Conservation (phyloP, 202 grass and related monocot species). For the Cymbopogon flexuosus region DNA sequence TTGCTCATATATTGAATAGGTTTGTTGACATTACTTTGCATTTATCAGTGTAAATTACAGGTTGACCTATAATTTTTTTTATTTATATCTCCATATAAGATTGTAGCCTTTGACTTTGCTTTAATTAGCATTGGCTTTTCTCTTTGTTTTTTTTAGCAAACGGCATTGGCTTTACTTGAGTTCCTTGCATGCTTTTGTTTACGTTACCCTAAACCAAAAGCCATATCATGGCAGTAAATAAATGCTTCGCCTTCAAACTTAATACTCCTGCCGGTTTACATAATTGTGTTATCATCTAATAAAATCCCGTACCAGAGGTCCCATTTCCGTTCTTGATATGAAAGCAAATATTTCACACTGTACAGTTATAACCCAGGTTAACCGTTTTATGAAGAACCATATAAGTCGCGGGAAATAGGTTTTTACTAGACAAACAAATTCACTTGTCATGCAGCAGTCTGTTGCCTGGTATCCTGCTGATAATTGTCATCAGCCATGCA, state of each 20-base stretch:
- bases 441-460: background rate
- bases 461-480: background rate
- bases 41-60: background rate
- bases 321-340: too few species aligned
- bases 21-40: background rate
- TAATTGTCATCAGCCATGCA: background rate
- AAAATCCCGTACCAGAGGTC: too few species aligned
- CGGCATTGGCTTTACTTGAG: slow-evolving; percentile 8
- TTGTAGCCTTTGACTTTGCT: background rate
- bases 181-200: background rate
- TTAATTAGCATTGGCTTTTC: slow-evolving; percentile 6
- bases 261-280: background rate
- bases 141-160: too few species aligned
- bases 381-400: too few species aligned
- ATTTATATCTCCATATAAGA: background rate
- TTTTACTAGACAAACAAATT: background rate
- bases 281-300: background rate
- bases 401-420: too few species aligned
- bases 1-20: background rate
- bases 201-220: slow-evolving; percentile 9
- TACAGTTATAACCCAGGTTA: too few species aligned
- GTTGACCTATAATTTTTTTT: background rate
- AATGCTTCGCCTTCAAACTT: background rate
- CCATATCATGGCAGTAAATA: background rate
- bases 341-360: too few species aligned